phyloP scores from a whole-genome alignment of 495 filamentous ascomycete species.

The Cladorrhinum samala region DNA sequence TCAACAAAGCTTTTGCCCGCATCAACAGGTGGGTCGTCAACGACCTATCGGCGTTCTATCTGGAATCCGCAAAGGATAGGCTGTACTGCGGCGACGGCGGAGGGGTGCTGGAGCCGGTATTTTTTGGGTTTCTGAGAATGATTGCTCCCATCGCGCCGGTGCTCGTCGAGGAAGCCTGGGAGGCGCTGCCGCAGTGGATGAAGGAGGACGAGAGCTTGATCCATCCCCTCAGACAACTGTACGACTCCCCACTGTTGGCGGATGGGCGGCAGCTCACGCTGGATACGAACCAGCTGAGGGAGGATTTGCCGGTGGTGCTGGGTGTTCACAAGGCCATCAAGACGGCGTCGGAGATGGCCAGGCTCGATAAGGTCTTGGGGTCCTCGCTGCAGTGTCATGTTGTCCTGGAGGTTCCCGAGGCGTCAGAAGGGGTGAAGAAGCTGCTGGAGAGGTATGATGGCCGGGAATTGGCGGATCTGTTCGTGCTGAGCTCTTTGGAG shows the following conservation, averaged over 20 bases:
- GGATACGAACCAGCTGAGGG: slow-evolving; percentile 27
- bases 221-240: slow-evolving; percentile 40
- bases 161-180: slow-evolving; percentile 84
- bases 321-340: slow-evolving; percentile 59
- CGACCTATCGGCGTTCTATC: slow-evolving; percentile 87
- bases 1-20: slow-evolving; percentile 66
- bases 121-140: slow-evolving; percentile 63
- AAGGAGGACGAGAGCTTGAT: slow-evolving; percentile 37
- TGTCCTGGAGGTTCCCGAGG: slow-evolving; percentile 39
- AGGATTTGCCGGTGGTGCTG: slow-evolving; percentile 54
- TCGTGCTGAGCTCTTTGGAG: slow-evolving; percentile 68
- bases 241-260: slow-evolving; percentile 31
- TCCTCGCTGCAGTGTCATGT: slow-evolving; percentile 69
- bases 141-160: slow-evolving; percentile 76
- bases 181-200: slow-evolving; percentile 60
- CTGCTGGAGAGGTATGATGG: slow-evolving; percentile 46
- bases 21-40: slow-evolving; percentile 74
- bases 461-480: slow-evolving; percentile 63
- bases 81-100: slow-evolving; percentile 71
- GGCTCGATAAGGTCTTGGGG: slow-evolving; percentile 59
- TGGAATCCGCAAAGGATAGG: slow-evolving; percentile 85
- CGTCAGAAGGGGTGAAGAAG: slow-evolving; percentile 12
- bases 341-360: slow-evolving; percentile 59
- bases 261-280: slow-evolving; percentile 24
- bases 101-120: slow-evolving; percentile 64